Evolutionary conservation across 306 rosid species (phyloP), one percentile per base, ranked within the genome.

Genomic region (Malus fusca): DNA sequence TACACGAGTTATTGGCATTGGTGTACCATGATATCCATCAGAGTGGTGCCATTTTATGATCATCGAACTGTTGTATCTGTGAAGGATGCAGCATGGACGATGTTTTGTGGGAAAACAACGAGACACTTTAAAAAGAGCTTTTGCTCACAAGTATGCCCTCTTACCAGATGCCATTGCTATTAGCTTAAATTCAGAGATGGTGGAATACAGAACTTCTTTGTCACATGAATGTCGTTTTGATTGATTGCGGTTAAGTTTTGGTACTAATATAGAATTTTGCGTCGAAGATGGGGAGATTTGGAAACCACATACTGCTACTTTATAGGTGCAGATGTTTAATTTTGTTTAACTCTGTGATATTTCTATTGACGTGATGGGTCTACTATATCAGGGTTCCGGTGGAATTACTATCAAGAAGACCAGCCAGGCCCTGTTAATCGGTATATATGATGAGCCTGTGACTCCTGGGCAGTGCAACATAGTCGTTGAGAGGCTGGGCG

Each of bases 21-120:
- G 98, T 94, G 53, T 94, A 92, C 91, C 89, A 94, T 22, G 98
- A 94, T 87, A 90, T 96, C 88, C 95, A 90, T 81, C 98, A 94
- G 81, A 94, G 98, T 94, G 67, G 98, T 92, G 74, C 98, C 98
- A 65, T 85, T 94, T 85, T 94, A 84, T 88, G 98, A 94, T 82
- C 98, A 90, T 84, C 85, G 98, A 77, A 92, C 90, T 84, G 81
- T 81, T 76, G 81, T 95, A 70, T 96, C 98, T 72, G 65, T 84
- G 68, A 95, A 89, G 88, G 97, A 92, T 84, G 86, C 87, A 61
- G 87, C 93, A 40, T 90, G 98, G 98, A 37, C 78, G 68, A 75
- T 75, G 81, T 90, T 85, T 72, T 73, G 6, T 26, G 28, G 28
- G 28, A 26, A 26, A 26, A 1, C 28, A 26, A 26, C 2, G 28